Conservation (phyloP, 176 grass and related monocot genomes). For the Phoenix dactylifera region DNA sequence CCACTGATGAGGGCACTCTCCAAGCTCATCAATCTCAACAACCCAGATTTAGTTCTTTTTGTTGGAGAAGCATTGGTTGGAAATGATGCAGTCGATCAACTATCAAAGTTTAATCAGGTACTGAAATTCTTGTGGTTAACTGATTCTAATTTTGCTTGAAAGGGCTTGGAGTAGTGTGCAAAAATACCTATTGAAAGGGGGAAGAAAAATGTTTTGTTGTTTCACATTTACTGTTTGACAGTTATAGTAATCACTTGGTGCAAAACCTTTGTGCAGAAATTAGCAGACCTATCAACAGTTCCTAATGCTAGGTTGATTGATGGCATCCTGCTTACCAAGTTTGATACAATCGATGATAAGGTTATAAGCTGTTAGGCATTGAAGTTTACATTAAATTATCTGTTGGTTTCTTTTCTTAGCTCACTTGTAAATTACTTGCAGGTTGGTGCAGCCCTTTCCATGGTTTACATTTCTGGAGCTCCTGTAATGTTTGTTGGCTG, state of each 20-base stretch:
- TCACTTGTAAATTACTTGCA: conserved; percentile 13
- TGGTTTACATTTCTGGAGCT: conserved; percentile 93
- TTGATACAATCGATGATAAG: conserved; percentile 92
- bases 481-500: conserved; percentile 93
- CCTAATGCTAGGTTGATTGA: conserved; percentile 81
- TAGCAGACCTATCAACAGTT: conserved; percentile 77
- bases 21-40: conserved; percentile 95
- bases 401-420: too few species aligned
- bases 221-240: too few species aligned
- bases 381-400: too few species aligned
- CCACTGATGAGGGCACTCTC: conserved; percentile 96
- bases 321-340: conserved; percentile 95
- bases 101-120: conserved; percentile 92
- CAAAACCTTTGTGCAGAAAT: conserved; percentile 44
- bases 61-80: conserved; percentile 95
- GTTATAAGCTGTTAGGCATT: conserved; percentile 14
- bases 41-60: conserved; percentile 77
- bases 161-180: too few species aligned
- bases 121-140: not conserved
- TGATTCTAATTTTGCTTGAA: too few species aligned
- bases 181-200: too few species aligned
- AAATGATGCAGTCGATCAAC: conserved; percentile 90
- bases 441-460: conserved; percentile 81
- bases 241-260: too few species aligned
- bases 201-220: too few species aligned